Percentiles rank a stretch among this genome's conserved stretches.
Conservation (phyloP, 2,329 filamentous ascomycete species). For the Alternaria conjuncta region DNA sequence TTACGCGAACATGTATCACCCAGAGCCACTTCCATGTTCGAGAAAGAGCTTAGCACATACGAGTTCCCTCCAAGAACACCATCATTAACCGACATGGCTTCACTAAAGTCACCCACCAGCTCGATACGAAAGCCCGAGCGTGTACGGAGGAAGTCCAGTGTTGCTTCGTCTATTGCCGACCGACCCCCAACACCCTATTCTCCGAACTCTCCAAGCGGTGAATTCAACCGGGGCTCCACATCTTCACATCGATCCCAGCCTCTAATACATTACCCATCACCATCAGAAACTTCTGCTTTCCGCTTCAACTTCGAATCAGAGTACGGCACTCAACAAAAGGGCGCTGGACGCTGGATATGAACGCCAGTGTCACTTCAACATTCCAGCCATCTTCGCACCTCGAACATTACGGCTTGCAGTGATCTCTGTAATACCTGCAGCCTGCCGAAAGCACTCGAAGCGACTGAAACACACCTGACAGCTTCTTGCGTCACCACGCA, state of each 20-base stretch:
- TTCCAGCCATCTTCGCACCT: not conserved
- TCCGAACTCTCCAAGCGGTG: slow-evolving; percentile 38
- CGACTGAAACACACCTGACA: slow-evolving; percentile 13
- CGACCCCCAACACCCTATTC: slow-evolving; percentile 50
- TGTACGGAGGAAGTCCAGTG: slow-evolving; percentile 45
- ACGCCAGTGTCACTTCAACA: not conserved
- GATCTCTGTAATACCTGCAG: not conserved
- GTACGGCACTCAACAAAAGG: slow-evolving; percentile 27
- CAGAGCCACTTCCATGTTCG: slow-evolving; percentile 37
- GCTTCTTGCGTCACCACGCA: slow-evolving; percentile 15
- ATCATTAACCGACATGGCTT: slow-evolving; percentile 29
- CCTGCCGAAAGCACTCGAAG: not conserved
- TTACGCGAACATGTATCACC: slow-evolving; percentile 36
- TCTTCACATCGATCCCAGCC: slow-evolving; percentile 39
- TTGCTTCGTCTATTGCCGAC: slow-evolving; percentile 42
- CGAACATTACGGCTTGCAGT: not conserved
- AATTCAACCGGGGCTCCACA: slow-evolving; percentile 36
- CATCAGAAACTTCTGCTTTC: slow-evolving; percentile 48
- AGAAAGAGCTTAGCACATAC: slow-evolving; percentile 43
- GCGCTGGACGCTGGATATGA: slow-evolving; percentile 28
- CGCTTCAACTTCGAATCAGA: slow-evolving; percentile 42
- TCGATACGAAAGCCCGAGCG: slow-evolving; percentile 42
- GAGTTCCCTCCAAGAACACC: slow-evolving; percentile 37
- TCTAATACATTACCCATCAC: slow-evolving; percentile 46
- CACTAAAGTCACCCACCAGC: slow-evolving; percentile 32